Evolutionary conservation across 2,329 filamentous ascomycete genomes (phyloP), one percentile per base, ranked within the genome.

Genomic region (Fusarium ramigenum): DNA sequence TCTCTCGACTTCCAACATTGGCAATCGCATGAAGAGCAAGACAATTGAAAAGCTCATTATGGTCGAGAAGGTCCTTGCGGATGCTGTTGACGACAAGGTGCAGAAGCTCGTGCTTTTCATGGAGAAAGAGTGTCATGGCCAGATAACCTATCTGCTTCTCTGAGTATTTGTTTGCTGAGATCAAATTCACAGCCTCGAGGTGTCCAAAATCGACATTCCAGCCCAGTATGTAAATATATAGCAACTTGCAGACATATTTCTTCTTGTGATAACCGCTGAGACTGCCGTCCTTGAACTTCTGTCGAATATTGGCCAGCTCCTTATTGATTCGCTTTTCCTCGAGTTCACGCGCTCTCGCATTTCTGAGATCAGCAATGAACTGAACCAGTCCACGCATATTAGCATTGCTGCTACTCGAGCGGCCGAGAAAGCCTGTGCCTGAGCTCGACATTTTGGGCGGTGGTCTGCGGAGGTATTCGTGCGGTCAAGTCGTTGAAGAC

Each of bases 271-370:
- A 99, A 75, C 96, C 97, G 81, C 93, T 97, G 66, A 99, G 86
- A 80, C 89, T 96, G 74, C 95, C 95, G 82, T 96, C 93, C 89
- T 97, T 97, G 87, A 98, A 99, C 85, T 98, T 98, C 85, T 98
- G 94, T 80, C 92, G 91, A 82, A 99, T 99, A 81, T 99, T 99
- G 81, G 96, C 96, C 82, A 99, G 85, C 86, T 99, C 96, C 87
- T 99, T 99, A 84, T 99, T 99, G 86, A 99, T 98, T 81, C 96
- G 90, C 88, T 99, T 99, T 87, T 99, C 96, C 83, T 99, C 96
- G 72, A 99, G 86, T 82, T 99, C 96, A 71, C 97, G 90, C 52
- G 97, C 96, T 82, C 96, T 90, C 60, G 96, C 96, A 83, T 99
- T 99, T 81, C 96, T 89, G 79, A 99, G 83, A 82, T 99, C 96